Evolutionary conservation across 225 moss, liverwort and hornwort genomes (phyloP).

Genomic region (Anthoceros angustus): DNA sequence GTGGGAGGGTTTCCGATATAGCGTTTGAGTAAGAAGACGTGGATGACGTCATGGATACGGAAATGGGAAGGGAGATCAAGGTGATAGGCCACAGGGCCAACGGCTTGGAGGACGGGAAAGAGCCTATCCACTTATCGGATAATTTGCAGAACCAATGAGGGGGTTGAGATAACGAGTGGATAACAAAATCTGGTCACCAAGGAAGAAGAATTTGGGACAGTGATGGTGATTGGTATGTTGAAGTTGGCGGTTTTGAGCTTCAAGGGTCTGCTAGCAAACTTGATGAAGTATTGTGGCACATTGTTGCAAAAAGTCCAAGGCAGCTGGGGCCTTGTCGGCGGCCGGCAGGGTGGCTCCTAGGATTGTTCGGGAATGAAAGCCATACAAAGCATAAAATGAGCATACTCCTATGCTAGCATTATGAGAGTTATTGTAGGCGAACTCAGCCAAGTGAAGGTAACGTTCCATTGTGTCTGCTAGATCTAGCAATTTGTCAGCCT

Average conservation of each 20-base stretch:
- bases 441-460: neutral
- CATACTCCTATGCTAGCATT: neutral
- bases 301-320: neutral
- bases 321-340: neutral
- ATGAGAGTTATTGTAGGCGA: neutral
- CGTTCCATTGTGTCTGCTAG: neutral
- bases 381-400: neutral
- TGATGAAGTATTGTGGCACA: neutral
- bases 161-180: neutral
- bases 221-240: neutral
- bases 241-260: neutral
- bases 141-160: neutral
- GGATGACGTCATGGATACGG: neutral
- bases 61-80: neutral
- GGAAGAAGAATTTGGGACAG: neutral
- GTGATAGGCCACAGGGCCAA: neutral
- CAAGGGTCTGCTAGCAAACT: neutral
- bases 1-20: neutral
- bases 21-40: neutral
- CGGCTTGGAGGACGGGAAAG: neutral
- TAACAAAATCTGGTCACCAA: neutral
- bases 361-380: neutral
- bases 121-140: neutral
- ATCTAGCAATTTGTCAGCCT: too few relatives aligned
- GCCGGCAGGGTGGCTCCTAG: neutral